Base-by-base conservation (phyloP, 345 rosid genomes). In the Eucalyptus decipiens region DNA sequence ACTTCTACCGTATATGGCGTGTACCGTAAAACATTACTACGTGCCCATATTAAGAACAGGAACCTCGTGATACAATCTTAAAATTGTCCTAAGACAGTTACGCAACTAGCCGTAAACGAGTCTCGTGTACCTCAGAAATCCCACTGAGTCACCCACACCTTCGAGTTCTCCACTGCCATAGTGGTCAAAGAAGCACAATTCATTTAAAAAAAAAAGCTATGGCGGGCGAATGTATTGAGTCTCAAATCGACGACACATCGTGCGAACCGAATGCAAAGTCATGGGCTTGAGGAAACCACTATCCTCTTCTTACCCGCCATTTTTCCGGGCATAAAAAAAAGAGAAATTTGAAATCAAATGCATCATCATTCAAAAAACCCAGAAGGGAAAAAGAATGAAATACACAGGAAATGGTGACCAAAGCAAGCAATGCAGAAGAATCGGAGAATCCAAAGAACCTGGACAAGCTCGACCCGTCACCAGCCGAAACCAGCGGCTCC, bases 1-100 rank as follows among this genome's bases (percentile, higher is more conserved):
- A 76, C 85, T 76, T 42, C 47, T 40, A 76, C 28, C 0, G 26
- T 72, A 34, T 11, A 72, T 40, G 26, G 81, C 0, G 81, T 72
- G 81, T 0, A 40, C 81, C 0, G 0, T 40, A 76, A 28, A 42
- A 76, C 85, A 76, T 40, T 37, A 40, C 47, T 40, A 21, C 47
- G 0, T 10, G 83, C 43, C 28, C 28, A 37, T 37, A 11, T 72
- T 18, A 37, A 72, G 83, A 12, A 72, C 83, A 72, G 37, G 45
- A 72, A 72, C 83, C 45, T 19, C 83, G 3, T 37, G 1, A 72
- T 45, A 72, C 83, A 37, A 37, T 37, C 83, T 37, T 34, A 34
- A 72, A 72, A 34, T 18, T 72, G 43, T 3, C 40, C 21, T 9
- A 9, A 3, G 43, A 72, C 43, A 72, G 83, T 72, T 10, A 72